Conservation (phyloP, 345 rosid genomes). For the Corchorus capsularis region DNA sequence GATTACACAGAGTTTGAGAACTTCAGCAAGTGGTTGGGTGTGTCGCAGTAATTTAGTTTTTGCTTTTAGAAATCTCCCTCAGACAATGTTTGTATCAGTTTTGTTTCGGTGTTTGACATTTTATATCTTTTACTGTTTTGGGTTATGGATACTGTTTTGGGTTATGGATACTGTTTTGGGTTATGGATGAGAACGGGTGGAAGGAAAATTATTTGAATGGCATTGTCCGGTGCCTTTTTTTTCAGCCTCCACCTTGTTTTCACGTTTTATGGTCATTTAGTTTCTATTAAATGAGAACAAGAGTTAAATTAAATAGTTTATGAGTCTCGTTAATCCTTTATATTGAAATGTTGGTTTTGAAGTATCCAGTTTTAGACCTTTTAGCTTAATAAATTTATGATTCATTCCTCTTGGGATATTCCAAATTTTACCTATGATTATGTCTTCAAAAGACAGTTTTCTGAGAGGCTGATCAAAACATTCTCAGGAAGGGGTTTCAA, state of each 20-base stretch:
- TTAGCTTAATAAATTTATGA: no score
- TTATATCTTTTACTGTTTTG: conserved; percentile 2
- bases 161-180: no score
- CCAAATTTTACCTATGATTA: no score
- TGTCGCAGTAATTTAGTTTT: conserved; percentile 52
- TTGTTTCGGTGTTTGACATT: conserved; percentile 4
- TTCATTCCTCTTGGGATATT: no score
- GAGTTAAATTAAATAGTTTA: background rate
- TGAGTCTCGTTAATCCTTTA: background rate
- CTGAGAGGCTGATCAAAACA: no score
- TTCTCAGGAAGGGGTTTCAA: no score
- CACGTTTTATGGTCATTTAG: background rate
- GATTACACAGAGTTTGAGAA: conserved; percentile 88
- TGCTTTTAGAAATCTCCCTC: background rate
- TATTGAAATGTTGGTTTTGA: background rate
- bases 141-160: no score
- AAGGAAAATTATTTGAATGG: background rate
- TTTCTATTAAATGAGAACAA: conserved; percentile 12
- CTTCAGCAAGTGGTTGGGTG: conserved; percentile 89
- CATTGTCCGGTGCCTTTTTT: background rate
- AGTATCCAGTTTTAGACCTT: background rate
- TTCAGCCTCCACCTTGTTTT: background rate
- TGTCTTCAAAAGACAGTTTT: no score
- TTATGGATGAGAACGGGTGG: conserved; percentile 3
- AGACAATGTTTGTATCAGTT: background rate